Evolutionary conservation across 148 eudicot species (phyloP).

Genomic region (Chenopodium berlandieri): DNA sequence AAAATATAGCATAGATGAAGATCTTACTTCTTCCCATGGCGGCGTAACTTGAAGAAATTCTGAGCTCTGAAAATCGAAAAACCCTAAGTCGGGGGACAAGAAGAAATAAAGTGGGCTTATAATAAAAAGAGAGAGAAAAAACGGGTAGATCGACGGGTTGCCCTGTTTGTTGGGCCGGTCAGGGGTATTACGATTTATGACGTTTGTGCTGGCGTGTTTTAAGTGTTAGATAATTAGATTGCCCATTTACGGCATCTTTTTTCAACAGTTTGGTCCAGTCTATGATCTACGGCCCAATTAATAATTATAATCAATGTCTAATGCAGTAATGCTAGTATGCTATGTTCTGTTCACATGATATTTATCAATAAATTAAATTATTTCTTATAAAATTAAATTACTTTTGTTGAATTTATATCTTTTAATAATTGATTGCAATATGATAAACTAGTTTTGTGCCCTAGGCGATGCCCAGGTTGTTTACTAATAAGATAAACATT

Average conservation of each 20-base stretch:
- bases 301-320: background rate
- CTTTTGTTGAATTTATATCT: no score
- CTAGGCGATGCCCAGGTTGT: no score
- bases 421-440: no score
- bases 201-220: constrained; percentile 19
- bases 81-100: constrained; percentile 10
- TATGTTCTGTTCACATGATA: no score
- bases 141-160: background rate
- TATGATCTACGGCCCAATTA: background rate
- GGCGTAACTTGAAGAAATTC: background rate
- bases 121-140: background rate
- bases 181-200: background rate
- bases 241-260: constrained; percentile 1
- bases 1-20: background rate
- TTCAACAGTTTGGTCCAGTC: background rate
- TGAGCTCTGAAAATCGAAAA: background rate
- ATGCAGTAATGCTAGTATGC: no score
- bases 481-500: no score
- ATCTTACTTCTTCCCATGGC: constrained; percentile 34
- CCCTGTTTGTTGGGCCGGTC: background rate
- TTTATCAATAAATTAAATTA: no score
- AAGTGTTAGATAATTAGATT: no score
- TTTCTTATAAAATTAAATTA: no score
- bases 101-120: background rate
- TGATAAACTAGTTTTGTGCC: no score